Base-by-base conservation (phyloP, 1,284 basidiomycete genomes). In the Vanrija humicola region DNA sequence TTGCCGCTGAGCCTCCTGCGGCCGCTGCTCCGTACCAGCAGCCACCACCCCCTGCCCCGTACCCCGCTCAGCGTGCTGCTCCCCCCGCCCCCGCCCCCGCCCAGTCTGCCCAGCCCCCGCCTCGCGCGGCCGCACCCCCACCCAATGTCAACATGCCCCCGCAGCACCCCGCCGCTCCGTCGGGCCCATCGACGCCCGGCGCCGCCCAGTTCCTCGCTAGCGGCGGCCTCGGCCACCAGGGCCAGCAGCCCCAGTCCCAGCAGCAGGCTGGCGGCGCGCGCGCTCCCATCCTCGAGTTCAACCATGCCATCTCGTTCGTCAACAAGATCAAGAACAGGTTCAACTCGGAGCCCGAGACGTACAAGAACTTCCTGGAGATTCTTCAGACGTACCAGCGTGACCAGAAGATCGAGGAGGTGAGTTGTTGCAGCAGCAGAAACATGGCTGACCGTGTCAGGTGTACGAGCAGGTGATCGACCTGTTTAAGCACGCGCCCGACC, bases 281-380 rank as follows among this genome's bases (percentile, higher is more conserved):
- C 50, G 48, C 74, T 1, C 78, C 78, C n/a, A 78, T 79, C 29
- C 75, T 82, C 61, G 93, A 98, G 73, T 98, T 98, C 81, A 93
- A 97, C 75, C 92, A 95, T 72, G 96, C 96, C 21, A 98, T 98
- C 65, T 87, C 91, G 67, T 99, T 95, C 74, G 86, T 99, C 66
- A 98, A 98, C 83, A 95, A 94, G 82, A 98, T 99, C 81, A 98
- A 98, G 80, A 86, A 87, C 45, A 86, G 94, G 48, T 98, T 89
- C 77, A 80, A 85, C n/a, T 86, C 88, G 61, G 92, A 97, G 64
- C 86, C 88, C 21, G 90, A 95, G 67, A 95, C 89, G 44, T 99
- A 99, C 82, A 98, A 98, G 79, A 88, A 92, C 70, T 99, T 99
- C 78, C 80, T 99, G 67, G 95, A 98, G 79, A 95, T 98, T 53